Conservation (phyloP, 2,329 filamentous ascomycete genomes). For the Penicillium occitanis region DNA sequence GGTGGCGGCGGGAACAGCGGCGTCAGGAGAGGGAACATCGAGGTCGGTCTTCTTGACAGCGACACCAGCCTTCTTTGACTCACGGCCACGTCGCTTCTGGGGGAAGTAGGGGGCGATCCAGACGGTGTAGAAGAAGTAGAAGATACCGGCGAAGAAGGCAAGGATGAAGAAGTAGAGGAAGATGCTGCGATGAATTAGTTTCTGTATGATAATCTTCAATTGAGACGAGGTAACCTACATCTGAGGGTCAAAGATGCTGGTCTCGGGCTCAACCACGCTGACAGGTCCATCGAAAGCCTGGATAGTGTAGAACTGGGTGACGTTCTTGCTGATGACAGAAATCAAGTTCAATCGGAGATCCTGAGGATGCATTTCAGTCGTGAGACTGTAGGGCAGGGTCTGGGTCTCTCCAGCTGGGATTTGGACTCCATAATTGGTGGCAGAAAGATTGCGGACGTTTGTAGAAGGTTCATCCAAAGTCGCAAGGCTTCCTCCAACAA, state of each 20-base stretch:
- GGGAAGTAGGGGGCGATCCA: conserved; percentile 97
- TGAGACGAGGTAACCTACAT: conserved; percentile 62
- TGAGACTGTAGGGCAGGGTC: conserved; percentile 78
- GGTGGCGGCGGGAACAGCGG: conserved; percentile 66
- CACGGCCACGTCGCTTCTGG: conserved; percentile 67
- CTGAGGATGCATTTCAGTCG: conserved; percentile 88
- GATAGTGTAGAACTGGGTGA: conserved; percentile 71
- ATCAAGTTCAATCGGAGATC: conserved; percentile 77
- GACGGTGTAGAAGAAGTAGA: conserved; percentile 97
- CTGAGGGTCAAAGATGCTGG: conserved; percentile 90
- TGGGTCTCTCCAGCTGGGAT: conserved; percentile 75
- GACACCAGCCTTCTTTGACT: conserved; percentile 60
- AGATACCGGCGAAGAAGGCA: conserved; percentile 71
- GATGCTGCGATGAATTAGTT: conserved; percentile 60
- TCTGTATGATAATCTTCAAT: background rate
- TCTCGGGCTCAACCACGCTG: conserved; percentile 83
- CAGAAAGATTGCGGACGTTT: conserved; percentile 82
- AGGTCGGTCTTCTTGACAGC: conserved; percentile 66
- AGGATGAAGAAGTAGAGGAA: conserved; percentile 95
- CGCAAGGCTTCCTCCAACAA: conserved; percentile 73
- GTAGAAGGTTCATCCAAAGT: conserved; percentile 57
- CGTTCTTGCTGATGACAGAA: conserved; percentile 67
- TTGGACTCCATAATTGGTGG: conserved; percentile 68
- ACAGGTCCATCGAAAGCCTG: conserved; percentile 79
- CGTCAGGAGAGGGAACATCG: conserved; percentile 43